Base-by-base conservation (phyloP, 805 yeast genomes). In the Brettanomyces sp. region DNA sequence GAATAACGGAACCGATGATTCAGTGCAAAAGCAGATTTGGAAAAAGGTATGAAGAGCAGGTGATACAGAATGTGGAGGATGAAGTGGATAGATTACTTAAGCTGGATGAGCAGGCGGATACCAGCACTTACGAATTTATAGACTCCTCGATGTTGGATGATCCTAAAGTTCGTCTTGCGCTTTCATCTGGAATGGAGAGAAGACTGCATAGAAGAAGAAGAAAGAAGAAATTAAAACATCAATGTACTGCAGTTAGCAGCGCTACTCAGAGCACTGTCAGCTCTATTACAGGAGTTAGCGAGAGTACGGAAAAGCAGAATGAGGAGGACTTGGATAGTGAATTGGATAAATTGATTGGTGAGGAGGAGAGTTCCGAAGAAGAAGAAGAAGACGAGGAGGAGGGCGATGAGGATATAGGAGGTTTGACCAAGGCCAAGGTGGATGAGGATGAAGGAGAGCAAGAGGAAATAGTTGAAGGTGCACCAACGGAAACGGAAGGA, bases 21-120 rank as follows among this genome's bases (percentile, higher is more conserved):
- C 80, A 82, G 52, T 84, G 82, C 3, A 76, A 83, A 49, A 68
- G 88, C 39, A 72, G 93, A 49, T 82, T 85, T 58, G 80, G 87
- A 43, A 76, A 82, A 45, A 79, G 83, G 47, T 74, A 85, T 51
- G 79, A 82, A 46, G 81, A 80, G 44, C 70, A 81, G 38, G 80
- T 85, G 23, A 79, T 89, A 57, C 85, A 87, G 47, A 80, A 79
- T 50, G 80, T 88, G 6, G 96, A 91, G 52, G 74, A 75, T 34
- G 78, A 77, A 45, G 96, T 91, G 4, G 85, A 85, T 47, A 87
- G 82, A 58, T 67, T 91, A 44, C 68, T 91, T 30, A 69, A 76
- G 50, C 65, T 79, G 41, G 99, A 91, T 60, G 85, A 77, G 36
- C 89, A 83, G 48, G 95, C 97, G 1, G 90, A 86, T 59, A 87